Evolutionary conservation across 208 protist species (phyloP).

Genomic region (Angomonas ambiguus): DNA sequence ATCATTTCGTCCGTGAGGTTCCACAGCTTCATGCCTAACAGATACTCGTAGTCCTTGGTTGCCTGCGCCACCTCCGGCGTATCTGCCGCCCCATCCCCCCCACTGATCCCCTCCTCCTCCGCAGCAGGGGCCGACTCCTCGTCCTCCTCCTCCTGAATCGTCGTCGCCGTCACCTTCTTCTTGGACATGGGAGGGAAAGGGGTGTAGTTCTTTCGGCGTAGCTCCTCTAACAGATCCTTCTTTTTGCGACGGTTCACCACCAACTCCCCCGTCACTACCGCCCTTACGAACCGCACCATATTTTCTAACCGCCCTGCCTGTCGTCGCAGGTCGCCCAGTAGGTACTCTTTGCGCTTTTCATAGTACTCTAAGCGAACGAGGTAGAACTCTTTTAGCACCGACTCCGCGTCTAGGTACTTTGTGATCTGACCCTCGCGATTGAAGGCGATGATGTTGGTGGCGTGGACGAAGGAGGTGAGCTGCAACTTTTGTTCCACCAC

Average conservation of each 20-base stretch:
- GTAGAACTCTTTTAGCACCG: slow-evolving; percentile 98
- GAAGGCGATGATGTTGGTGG: slow-evolving; percentile 98
- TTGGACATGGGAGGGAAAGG: slow-evolving; percentile 81
- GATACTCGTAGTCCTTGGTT: slow-evolving; percentile 96
- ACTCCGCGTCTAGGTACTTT: slow-evolving; percentile 91
- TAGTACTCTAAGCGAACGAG: slow-evolving; percentile 95
- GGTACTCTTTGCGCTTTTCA: slow-evolving; percentile 93
- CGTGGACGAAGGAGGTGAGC: slow-evolving; percentile 83
- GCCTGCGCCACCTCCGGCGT: slow-evolving; percentile 57
- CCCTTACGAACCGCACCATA: slow-evolving; percentile 98
- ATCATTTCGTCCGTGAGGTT: slow-evolving; percentile 97
- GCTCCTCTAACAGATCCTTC: slow-evolving; percentile 91
- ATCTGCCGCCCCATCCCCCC: slow-evolving; percentile 24
- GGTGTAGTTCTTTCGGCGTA: slow-evolving; percentile 86
- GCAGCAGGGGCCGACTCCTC: slow-evolving; percentile 16
- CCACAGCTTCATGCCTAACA: slow-evolving; percentile 98
- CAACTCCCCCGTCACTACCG: slow-evolving; percentile 93
- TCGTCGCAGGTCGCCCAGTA: slow-evolving; percentile 83
- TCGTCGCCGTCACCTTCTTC: slow-evolving; percentile 77
- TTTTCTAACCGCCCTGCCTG: slow-evolving; percentile 93
- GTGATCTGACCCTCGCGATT: slow-evolving; percentile 93
- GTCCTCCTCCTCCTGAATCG: slow-evolving; percentile 52
- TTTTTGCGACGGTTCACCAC: slow-evolving; percentile 92
- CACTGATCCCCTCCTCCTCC: slow-evolving; percentile 25
- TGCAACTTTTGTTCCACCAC: slow-evolving; percentile 92